Conservation (phyloP, 2,329 filamentous ascomycete genomes). For the Simplicillium sp. region DNA sequence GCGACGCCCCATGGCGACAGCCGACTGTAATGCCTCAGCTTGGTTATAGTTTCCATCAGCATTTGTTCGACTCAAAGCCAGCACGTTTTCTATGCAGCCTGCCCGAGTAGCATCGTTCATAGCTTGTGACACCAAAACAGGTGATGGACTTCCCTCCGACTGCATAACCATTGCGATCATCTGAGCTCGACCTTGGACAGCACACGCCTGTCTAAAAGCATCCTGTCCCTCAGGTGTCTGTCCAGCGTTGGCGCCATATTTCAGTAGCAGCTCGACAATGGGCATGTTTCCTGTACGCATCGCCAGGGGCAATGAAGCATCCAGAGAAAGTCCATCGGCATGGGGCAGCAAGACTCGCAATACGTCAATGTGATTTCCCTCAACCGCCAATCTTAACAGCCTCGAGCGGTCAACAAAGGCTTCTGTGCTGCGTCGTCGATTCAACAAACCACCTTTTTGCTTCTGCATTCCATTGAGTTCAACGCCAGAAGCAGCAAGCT, state of each 20-base stretch:
- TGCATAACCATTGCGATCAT: constrained; percentile 38
- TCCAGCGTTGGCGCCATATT: constrained; percentile 38
- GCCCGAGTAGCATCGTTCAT: constrained; percentile 41
- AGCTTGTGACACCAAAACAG: constrained; percentile 34
- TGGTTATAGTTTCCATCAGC: constrained; percentile 44
- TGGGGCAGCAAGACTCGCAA: constrained; percentile 43
- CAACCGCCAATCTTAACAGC: constrained; percentile 40
- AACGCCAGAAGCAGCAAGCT: constrained; percentile 38
- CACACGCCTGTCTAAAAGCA: constrained; percentile 42
- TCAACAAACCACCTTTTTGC: constrained; percentile 36
- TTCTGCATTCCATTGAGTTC: constrained; percentile 39
- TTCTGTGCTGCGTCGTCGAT: constrained; percentile 39
- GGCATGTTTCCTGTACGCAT: constrained; percentile 31
- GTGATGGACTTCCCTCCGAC: constrained; percentile 36
- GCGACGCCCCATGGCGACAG: constrained; percentile 36
- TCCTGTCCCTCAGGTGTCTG: constrained; percentile 40
- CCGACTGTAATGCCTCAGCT: constrained; percentile 40
- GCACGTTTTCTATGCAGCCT: constrained; percentile 40
- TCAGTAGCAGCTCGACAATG: constrained; percentile 37
- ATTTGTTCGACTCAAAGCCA: constrained; percentile 38
- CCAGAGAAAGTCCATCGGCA: constrained; percentile 39
- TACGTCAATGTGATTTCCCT: constrained; percentile 40
- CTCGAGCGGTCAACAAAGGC: constrained; percentile 37
- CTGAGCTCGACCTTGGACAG: constrained; percentile 31
- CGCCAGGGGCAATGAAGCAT: constrained; percentile 38